phyloP scores from a whole-genome alignment of 2,329 filamentous ascomycete genomes.

The Colletotrichum chlorophyti region DNA sequence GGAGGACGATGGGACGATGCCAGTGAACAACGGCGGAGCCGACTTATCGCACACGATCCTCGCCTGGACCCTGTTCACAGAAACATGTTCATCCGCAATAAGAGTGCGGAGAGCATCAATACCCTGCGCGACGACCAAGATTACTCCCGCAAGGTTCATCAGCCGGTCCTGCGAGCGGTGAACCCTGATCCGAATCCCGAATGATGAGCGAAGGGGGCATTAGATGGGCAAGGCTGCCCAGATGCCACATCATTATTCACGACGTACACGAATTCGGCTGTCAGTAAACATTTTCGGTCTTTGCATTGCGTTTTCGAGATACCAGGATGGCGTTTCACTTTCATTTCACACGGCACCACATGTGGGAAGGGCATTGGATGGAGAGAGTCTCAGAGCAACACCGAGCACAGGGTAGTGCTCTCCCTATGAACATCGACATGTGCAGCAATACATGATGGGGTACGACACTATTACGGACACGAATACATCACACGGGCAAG shows the following conservation, averaged over 20 bases:
- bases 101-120: slow-evolving; percentile 68
- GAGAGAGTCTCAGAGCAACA: neutral
- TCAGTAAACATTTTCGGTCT: slow-evolving; percentile 19
- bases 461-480: slow-evolving; percentile 5
- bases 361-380: slow-evolving; percentile 14
- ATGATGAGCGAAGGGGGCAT: neutral
- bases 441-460: slow-evolving; percentile 2
- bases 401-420: neutral
- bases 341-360: slow-evolving; percentile 15
- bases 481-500: slow-evolving; percentile 11
- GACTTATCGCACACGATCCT: slow-evolving; percentile 66
- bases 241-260: slow-evolving; percentile 18
- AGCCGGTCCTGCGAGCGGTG: slow-evolving; percentile 65
- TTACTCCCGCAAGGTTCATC: slow-evolving; percentile 66
- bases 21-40: slow-evolving; percentile 46
- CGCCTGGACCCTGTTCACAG: slow-evolving; percentile 67
- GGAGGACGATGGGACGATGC: slow-evolving; percentile 30
- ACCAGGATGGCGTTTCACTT: slow-evolving; percentile 32
- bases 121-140: slow-evolving; percentile 71
- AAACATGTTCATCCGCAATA: slow-evolving; percentile 62
- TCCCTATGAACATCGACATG: neutral
- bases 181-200: slow-evolving; percentile 62
- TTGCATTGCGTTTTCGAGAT: slow-evolving; percentile 32
- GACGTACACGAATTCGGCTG: slow-evolving; percentile 31
- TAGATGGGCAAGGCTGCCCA: slow-evolving; percentile 13